Conservation (phyloP, 306 rosid species). For the Echinosophora koreensis region DNA sequence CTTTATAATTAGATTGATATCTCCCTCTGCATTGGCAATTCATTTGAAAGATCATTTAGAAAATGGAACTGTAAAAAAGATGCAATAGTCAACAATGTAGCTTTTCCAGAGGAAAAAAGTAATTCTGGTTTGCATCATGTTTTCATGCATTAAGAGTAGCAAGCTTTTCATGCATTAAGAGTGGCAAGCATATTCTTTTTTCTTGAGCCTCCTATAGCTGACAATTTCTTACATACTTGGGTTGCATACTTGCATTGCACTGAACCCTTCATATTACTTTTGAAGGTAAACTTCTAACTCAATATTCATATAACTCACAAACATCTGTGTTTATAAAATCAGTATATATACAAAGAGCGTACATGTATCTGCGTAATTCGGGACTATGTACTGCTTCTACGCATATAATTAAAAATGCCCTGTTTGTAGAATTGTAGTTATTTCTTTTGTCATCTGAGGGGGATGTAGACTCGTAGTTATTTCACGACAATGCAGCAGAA, state of each 20-base stretch:
- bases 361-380: background rate
- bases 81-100: background rate
- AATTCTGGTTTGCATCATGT: background rate
- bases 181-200: background rate
- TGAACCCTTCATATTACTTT: background rate
- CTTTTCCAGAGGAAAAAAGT: background rate
- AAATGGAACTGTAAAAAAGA: background rate
- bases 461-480: background rate
- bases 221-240: background rate
- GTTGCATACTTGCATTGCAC: background rate
- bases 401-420: background rate
- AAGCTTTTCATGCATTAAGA: constrained; percentile 8
- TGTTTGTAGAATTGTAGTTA: background rate
- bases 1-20: constrained; percentile 12
- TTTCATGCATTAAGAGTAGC: constrained; percentile 5
- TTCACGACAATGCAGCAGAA: background rate
- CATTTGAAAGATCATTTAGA: background rate
- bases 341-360: background rate
- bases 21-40: constrained; percentile 6
- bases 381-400: constrained; percentile 28
- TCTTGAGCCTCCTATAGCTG: background rate
- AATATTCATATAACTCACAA: background rate
- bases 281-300: constrained; percentile 1
- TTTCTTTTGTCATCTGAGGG: background rate
- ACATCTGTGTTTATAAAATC: constrained; percentile 4